Base-by-base conservation (phyloP, 257 asterid genomes). In the Lantana camara region DNA sequence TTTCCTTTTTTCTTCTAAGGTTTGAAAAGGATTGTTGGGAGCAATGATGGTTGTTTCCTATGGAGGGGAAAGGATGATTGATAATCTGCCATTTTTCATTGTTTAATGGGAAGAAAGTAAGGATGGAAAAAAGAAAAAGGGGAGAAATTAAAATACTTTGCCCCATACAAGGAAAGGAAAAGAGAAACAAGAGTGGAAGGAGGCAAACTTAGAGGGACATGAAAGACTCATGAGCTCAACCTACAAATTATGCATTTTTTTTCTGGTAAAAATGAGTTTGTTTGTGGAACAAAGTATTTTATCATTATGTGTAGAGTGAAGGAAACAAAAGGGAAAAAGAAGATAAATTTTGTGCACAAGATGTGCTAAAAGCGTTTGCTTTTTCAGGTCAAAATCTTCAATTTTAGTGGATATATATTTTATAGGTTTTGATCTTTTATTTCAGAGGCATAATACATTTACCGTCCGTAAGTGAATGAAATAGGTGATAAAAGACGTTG, bases 31-130 rank as follows among this genome's bases (percentile, higher is more conserved):
- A 87, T 75, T 83, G 97, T 88, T 88, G 97, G 96, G 82, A 57
- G 91, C 84, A 90, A 90, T 90, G 95, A 90, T 90, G 96, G 73
- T 63, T 90, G 97, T 90, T 83, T 83, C 96, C 97, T 83, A 70
- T 75, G 58, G 82, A 88, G 95, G 95, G 82, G 93, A 71, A 87
- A 80, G 77, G 89, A 85, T 85, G 85, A 85, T 88, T 83, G 81
- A 74, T 80, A 78, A 83, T 83, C 81, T 85, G 83, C 92, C 90
- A 85, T 82, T 85, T n/a, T 77, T 87, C 85, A 78, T 76, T 71
- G 79, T 82, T 83, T 78, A 77, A 84, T 83, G 84, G 78, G 78
- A 55, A 72, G 66, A 78, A 64, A 76, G 66, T 64, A 42, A 21
- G 74, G 65, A 61, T 57, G 44, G 63, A 46, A 71, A 59, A 19